Conservation (phyloP, 495 filamentous ascomycete genomes). For the Lophium mytilinum region DNA sequence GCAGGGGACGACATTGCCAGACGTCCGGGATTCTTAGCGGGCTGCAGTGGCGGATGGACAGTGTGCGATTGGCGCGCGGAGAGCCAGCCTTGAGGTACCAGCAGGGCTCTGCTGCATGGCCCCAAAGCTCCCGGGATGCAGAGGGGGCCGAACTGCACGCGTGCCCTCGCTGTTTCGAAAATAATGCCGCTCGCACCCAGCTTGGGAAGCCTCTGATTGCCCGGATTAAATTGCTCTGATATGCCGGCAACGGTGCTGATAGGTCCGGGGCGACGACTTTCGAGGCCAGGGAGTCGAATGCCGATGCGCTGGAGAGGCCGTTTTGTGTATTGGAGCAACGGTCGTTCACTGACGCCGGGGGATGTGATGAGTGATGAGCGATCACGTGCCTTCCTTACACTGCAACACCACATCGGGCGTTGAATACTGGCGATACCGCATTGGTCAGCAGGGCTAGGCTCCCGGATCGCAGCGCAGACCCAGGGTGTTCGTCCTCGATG, state of each 20-base stretch:
- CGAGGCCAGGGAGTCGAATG: background rate
- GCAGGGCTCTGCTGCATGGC: slow-evolving; percentile 1
- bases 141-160: slow-evolving; percentile 4
- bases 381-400: background rate
- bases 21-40: slow-evolving; percentile 17
- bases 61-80: slow-evolving; percentile 13
- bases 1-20: slow-evolving; percentile 8
- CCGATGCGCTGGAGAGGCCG: background rate
- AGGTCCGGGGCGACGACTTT: background rate
- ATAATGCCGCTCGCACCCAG: background rate
- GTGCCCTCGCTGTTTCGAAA: background rate
- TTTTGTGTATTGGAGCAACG: background rate
- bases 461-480: no score
- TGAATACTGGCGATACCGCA: no score
- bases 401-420: background rate
- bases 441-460: no score
- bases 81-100: slow-evolving; percentile 13
- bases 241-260: background rate
- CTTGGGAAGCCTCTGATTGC: background rate
- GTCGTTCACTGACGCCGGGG: background rate
- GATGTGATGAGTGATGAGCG: background rate
- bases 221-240: background rate
- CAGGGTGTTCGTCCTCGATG: no score
- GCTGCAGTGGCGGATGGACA: background rate
- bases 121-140: slow-evolving; percentile 2